These are phyloP conservation scores for Sporobolomyces roseus DNA, from an alignment of 768 basidiomycete genomes.

Conservation along the genomic window DNA sequence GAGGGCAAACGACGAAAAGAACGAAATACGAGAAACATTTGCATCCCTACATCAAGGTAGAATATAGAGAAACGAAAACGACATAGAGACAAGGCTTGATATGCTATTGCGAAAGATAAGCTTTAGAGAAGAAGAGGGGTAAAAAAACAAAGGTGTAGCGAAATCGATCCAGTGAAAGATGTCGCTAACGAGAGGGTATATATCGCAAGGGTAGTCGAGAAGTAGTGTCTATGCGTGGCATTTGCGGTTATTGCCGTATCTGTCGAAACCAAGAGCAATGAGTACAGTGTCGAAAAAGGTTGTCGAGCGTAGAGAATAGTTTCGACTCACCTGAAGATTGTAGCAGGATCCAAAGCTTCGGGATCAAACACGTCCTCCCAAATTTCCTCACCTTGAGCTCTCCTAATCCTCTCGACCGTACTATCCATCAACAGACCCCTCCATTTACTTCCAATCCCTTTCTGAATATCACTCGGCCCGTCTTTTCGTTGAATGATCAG, in stretches of 20 bases:
- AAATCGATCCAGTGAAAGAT: too few relatives aligned
- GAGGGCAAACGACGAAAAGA: too few relatives aligned
- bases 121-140: too few relatives aligned
- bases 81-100: too few relatives aligned
- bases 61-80: too few relatives aligned
- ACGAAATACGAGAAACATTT: too few relatives aligned
- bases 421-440: conserved; percentile 36
- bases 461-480: conserved; percentile 41
- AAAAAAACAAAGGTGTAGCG: too few relatives aligned
- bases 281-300: too few relatives aligned
- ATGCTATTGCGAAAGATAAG: too few relatives aligned
- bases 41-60: too few relatives aligned
- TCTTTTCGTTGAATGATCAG: conserved; percentile 46
- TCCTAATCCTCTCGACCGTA: conserved; percentile 33
- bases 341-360: conserved; percentile 30
- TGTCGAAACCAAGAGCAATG: too few relatives aligned
- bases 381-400: conserved; percentile 14
- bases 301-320: too few relatives aligned
- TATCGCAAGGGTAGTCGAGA: neutral
- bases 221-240: conserved; percentile 4
- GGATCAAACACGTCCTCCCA: conserved; percentile 28
- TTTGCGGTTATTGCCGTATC: conserved; percentile 21
- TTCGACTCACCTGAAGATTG: conserved; percentile 26
- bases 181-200: neutral
- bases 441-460: conserved; percentile 39